Base-by-base conservation (phyloP, 2,329 filamentous ascomycete species). In the Pseudocercospora crystallina region DNA sequence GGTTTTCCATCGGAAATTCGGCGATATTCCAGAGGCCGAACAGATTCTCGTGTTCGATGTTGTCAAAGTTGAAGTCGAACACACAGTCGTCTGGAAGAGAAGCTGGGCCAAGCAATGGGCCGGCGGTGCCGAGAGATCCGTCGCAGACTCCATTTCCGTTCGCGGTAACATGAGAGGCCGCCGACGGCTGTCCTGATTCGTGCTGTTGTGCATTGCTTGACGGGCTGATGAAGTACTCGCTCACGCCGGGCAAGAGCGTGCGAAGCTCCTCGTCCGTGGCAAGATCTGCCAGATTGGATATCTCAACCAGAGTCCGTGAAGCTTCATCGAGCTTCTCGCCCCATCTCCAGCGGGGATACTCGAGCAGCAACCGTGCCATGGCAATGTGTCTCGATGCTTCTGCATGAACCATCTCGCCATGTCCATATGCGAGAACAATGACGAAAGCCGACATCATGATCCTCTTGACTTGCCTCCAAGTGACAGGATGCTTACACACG, bases 311-410 rank as follows among this genome's bases (percentile, higher is more conserved):
- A 12, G 31, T 34, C 31, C 35, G 36, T 15, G 42, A 12, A 13
- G 32, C 45, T 34, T 48, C 29, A 13, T 48, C 26, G 5, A 48
- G 13, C 12, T 41, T 41, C 17, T 34, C 29, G 8, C 37, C 20
- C 45, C 45, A 48, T 41, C 45, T 33, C n/a, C 36, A 48, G 17
- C 45, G 45, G 34, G 45, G 45, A 35, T 53, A 47, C 37, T 56
- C 50, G 8, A 52, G 29, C 14, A 56, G 33, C 3, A 56, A 42
- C 8, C 53, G 32, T 20, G 53, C 49, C 31, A 51, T 47, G 15
- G 51, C 53, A 10, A 56, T 49, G 46, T 43, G 35, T 13, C 45
- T 36, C 5, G 45, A 31, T 13, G 45, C 45, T 33, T 48, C 36
- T 12, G 10, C 17, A 10, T 40, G 29, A 7, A 35, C 31, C 29